Conservation (phyloP, 2,329 filamentous ascomycete species). For the Verticillium nonalfalfae region DNA sequence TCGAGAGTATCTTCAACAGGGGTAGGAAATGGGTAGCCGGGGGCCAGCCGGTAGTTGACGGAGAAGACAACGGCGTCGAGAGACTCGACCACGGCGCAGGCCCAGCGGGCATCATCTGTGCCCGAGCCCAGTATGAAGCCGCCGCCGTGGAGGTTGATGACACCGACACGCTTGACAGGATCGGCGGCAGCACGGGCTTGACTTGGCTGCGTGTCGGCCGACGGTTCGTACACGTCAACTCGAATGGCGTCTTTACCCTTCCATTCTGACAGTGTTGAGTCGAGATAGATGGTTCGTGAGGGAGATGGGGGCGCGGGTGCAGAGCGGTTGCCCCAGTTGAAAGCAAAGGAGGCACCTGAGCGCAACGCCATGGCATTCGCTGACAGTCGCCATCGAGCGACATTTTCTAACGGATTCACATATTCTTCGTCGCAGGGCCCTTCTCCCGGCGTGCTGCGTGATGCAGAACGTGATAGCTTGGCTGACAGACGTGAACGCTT, state of each 20-base stretch:
- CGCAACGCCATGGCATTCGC: conserved; percentile 36
- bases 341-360: conserved; percentile 35
- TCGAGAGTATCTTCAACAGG: conserved; percentile 61
- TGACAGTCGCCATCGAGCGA: conserved; percentile 34
- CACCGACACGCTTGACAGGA: conserved; percentile 35
- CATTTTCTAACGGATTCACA: conserved; percentile 35
- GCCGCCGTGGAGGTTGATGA: conserved; percentile 63
- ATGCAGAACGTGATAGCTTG: background rate
- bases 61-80: conserved; percentile 54
- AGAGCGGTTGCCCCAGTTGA: conserved; percentile 33
- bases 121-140: conserved; percentile 58
- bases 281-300: conserved; percentile 31
- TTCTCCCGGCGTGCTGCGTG: background rate
- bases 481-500: background rate
- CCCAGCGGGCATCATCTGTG: conserved; percentile 58
- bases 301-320: conserved; percentile 31
- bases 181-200: conserved; percentile 17
- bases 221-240: conserved; percentile 39
- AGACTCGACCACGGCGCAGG: conserved; percentile 41
- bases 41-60: conserved; percentile 63
- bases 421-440: conserved; percentile 11
- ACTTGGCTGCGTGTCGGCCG: background rate
- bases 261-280: conserved; percentile 31
- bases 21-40: conserved; percentile 57
- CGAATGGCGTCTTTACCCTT: conserved; percentile 31